Evolutionary conservation across 192 early-diverging fungal species (phyloP).

Genomic region (Podila epigama): DNA sequence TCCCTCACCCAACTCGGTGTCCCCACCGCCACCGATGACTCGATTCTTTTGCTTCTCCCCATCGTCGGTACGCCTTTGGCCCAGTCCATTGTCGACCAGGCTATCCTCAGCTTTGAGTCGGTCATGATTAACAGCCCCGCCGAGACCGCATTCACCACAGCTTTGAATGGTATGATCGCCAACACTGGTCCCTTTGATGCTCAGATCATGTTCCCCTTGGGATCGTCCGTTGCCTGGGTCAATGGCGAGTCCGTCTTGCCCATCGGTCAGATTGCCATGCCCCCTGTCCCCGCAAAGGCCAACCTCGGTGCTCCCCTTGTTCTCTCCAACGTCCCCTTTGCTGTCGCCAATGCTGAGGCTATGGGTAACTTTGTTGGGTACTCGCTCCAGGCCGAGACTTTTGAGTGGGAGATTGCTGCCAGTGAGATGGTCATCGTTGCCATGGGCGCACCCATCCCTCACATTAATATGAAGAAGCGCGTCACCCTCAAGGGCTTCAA

Average conservation of each 20-base stretch:
- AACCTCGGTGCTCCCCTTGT: conserved; percentile 58
- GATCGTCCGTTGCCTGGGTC: conserved; percentile 49
- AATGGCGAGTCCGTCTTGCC: conserved; percentile 16
- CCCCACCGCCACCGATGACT: conserved; percentile 52
- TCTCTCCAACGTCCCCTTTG: conserved; percentile 47
- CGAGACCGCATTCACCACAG: conserved; percentile 41
- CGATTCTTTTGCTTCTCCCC: conserved; percentile 57
- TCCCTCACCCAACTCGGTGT: conserved; percentile 52
- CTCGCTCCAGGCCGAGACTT: conserved; percentile 54
- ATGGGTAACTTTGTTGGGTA: conserved; percentile 62
- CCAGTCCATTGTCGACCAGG: conserved; percentile 55
- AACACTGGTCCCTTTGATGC: conserved; percentile 52
- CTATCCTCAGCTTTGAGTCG: conserved; percentile 30
- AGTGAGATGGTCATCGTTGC: conserved; percentile 56
- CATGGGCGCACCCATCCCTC: conserved; percentile 58
- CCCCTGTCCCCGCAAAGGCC: conserved; percentile 49
- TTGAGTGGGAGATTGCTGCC: conserved; percentile 58
- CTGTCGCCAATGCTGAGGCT: conserved; percentile 32
- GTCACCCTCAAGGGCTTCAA: conserved; percentile 60
- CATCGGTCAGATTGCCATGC: conserved; percentile 58
- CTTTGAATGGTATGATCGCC: conserved; percentile 46
- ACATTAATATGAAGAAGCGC: conserved; percentile 57
- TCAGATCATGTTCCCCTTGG: conserved; percentile 48
- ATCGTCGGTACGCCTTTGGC: conserved; percentile 64
- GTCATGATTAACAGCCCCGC: conserved; percentile 47